Evolutionary conservation across 345 rosid genomes (phyloP), one percentile per base, ranked within the genome.

Genomic region (Populus alba): DNA sequence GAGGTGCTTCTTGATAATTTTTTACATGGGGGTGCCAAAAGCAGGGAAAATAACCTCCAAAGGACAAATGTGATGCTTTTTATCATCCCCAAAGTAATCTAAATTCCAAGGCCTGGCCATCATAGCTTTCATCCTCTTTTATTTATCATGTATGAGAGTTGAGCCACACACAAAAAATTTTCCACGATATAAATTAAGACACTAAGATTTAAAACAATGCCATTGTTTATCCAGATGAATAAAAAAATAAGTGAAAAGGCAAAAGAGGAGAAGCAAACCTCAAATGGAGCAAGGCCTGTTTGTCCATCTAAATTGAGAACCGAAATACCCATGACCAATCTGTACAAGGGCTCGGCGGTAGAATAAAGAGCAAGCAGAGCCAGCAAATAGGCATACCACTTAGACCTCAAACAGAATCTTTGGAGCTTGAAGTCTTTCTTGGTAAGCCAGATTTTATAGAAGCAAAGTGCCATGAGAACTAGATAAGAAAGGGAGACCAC

Each of bases 301-400:
- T 88, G 90, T 72, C 92, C 93, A 83, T 91, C 98, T 77, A 94
- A 79, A 84, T 96, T 88, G 68, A 96, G 77, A 79, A 89, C 68
- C 8, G 99, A 96, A 80, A 96, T 79, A 22, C 98, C 93, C 97
- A 96, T 90, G 29, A 90, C 85, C 94, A 96, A 82, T 77, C 98
- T 88, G 88, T 89, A 96, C 79, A 96, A 82, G 68, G 97, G 98
- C 86, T 88, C 97, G 0, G 89, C 95, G 83, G 93, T 87, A 78
- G 87, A 78, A 86, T 81, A 92, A 72, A 77, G 88, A 86, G 99
- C 97, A 80, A 96, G 81, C 4, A 92, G 47, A n/a, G 85, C 91
- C 80, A 96, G 69, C 18, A 96, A 18, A 81, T 89, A 92, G 83
- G 68, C 89, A 77, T 90, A 96, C 82, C 85, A 85, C 73, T 91